Evolutionary conservation across 352 stramenopile genomes (phyloP), one percentile per base, ranked within the genome.

Genomic region (Globisporangium paddicum): DNA sequence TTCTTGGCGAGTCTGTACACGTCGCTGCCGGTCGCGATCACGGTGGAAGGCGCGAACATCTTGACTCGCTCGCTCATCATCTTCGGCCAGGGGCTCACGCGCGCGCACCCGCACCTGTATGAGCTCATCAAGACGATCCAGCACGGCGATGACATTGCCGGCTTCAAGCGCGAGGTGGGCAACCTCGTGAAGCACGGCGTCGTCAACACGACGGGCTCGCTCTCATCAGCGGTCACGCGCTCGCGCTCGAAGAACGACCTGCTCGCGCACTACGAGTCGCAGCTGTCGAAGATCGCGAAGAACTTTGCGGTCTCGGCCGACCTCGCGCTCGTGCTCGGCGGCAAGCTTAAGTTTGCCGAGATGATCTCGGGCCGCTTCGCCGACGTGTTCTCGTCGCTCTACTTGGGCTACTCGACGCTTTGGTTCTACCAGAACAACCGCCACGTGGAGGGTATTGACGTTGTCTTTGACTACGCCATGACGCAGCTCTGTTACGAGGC

Each of bases 271-370:
- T 98, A 99, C 75, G 96, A 99, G 74, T 97, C 95, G 63, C 96
- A 99, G 79, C 92, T 99, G 61, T 84, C 97, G 57, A 96, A 98
- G 62, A 78, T 99, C 23, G 85, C 92, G 26, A 93, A 96, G 62
- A 99, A 98, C 75, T 99, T 99, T 78, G 97, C 97, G 19, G 77
- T 98, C 63, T 97, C 86, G 40, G 83, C 95, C 1, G 96, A 99
- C 70, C 64, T 99, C 16, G 95, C 95, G 62, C 88, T 99, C 34
- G 96, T 98, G 61, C 83, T 99, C 49, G 97, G 97, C 41, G 97
- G 97, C 47, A 96, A 97, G 65, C 82, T 99, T 30, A 99, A 99
- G 78, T 99, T 99, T 71, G 96, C 97, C 50, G 97, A 99, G 72
- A 97, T 99, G 77, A 82, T 99, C 32, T 98, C 96, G 68, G 97